These are phyloP conservation scores for Luffa acutangula DNA, from an alignment of 306 rosid genomes.

Conservation along the genomic window DNA sequence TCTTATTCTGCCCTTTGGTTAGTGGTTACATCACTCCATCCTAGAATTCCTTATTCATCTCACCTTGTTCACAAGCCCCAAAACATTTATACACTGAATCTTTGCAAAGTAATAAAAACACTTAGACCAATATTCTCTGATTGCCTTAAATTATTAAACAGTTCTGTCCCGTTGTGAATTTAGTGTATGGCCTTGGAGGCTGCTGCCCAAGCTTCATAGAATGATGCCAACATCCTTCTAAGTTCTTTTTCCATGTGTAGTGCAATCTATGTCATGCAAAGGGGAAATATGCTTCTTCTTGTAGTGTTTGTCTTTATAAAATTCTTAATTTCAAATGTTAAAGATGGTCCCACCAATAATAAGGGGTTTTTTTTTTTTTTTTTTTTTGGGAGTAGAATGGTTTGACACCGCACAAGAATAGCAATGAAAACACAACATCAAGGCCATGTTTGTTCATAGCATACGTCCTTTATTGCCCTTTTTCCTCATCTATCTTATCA, in stretches of 20 bases:
- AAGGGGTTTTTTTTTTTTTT: background rate
- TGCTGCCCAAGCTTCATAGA: background rate
- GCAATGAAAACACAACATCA: constrained; percentile 15
- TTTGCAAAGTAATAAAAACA: background rate
- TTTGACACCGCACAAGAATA: constrained; percentile 37
- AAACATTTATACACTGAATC: constrained; percentile 5
- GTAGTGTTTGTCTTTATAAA: constrained; percentile 8
- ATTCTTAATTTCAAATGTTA: background rate
- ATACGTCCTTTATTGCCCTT: constrained; percentile 18
- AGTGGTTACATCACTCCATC: constrained; percentile 5
- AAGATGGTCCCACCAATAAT: constrained; percentile 1
- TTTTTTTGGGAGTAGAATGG: background rate
- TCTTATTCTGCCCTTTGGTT: constrained; percentile 4
- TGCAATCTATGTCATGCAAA: constrained; percentile 10
- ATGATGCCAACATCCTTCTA: constrained; percentile 7
- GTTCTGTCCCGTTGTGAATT: background rate
- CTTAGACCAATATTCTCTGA: background rate
- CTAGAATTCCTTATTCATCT: background rate
- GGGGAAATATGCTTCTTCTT: constrained; percentile 16
- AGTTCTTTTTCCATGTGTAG: constrained; percentile 7
- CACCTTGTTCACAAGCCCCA: constrained; percentile 6
- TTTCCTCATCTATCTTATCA: constrained; percentile 46
- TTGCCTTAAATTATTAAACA: background rate
- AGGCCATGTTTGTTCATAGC: constrained; percentile 24
- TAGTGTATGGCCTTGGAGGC: background rate